Conservation (phyloP, 78 protist genomes). For the Acrasis kona region DNA sequence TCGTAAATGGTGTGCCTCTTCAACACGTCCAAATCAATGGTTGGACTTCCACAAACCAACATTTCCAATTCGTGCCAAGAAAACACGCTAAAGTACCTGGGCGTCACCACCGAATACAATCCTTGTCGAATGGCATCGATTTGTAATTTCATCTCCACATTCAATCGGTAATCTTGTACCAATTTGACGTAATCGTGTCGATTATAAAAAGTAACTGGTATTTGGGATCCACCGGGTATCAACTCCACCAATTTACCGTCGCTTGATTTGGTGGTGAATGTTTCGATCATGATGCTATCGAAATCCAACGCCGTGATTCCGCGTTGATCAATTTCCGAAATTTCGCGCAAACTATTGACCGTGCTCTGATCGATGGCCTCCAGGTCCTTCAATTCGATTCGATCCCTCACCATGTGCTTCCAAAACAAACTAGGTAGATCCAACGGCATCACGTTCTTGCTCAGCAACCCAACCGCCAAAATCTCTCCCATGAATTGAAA, state of each 20-base stretch:
- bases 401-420: slow-evolving; percentile 35
- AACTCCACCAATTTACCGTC: slow-evolving; percentile 3
- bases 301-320: slow-evolving; percentile 19
- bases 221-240: neutral
- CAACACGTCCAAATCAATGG: slow-evolving; percentile 9
- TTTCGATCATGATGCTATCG: neutral
- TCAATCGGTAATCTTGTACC: neutral
- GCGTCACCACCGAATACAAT: slow-evolving; percentile 2
- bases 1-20: slow-evolving; percentile 10
- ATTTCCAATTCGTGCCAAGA: slow-evolving; percentile 32
- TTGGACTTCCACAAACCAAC: slow-evolving; percentile 23
- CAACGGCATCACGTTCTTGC: slow-evolving; percentile 1
- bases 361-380: slow-evolving; percentile 11
- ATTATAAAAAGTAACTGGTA: slow-evolving; percentile 1
- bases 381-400: slow-evolving; percentile 5
- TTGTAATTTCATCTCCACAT: slow-evolving; percentile 2
- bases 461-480: slow-evolving; percentile 3
- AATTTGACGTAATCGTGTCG: neutral
- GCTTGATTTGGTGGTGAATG: neutral
- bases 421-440: slow-evolving; percentile 34
- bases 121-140: slow-evolving; percentile 24
- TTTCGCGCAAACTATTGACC: neutral
- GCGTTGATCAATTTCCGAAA: slow-evolving; percentile 8
- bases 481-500: slow-evolving; percentile 15
- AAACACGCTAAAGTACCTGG: slow-evolving; percentile 4